These are phyloP conservation scores for Ballota nigra DNA, from an alignment of 257 asterid species.

Conservation along the genomic window DNA sequence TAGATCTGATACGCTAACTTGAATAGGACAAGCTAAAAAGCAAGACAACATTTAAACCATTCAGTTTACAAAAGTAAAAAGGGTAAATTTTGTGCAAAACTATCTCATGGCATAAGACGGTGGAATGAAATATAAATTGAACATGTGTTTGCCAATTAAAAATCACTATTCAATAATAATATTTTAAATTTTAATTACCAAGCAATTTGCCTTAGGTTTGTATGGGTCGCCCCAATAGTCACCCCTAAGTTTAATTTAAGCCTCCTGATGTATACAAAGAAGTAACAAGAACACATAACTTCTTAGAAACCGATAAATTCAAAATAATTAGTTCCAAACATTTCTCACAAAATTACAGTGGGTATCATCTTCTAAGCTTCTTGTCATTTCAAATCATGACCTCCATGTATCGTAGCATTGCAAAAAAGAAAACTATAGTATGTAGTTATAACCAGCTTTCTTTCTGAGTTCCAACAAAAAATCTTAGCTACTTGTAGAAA, in stretches of 20 bases:
- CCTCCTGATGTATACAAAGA: not conserved
- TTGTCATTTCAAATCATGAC: not conserved
- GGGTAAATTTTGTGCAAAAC: too few species aligned
- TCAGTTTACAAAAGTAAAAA: too few species aligned
- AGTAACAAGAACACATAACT: not conserved
- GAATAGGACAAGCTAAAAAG: too few species aligned
- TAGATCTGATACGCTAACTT: too few species aligned
- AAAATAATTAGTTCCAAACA: not conserved
- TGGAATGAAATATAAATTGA: too few species aligned
- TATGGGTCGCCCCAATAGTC: not conserved
- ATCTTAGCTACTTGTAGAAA: constrained; percentile 5
- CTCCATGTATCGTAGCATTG: not conserved
- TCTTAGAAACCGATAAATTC: not conserved
- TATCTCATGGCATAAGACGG: too few species aligned
- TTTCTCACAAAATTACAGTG: not conserved
- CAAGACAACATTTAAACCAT: too few species aligned
- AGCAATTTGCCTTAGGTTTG: not conserved
- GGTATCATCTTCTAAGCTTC: not conserved
- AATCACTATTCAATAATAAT: too few species aligned
- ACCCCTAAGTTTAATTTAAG: not conserved
- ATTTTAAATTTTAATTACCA: not conserved
- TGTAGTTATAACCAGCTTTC: not conserved
- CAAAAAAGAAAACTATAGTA: constrained; percentile 11
- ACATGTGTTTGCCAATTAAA: too few species aligned
- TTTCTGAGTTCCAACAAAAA: constrained; percentile 1